Conservation (phyloP, 2,329 filamentous ascomycete genomes). For the Hypoxylon sp. region DNA sequence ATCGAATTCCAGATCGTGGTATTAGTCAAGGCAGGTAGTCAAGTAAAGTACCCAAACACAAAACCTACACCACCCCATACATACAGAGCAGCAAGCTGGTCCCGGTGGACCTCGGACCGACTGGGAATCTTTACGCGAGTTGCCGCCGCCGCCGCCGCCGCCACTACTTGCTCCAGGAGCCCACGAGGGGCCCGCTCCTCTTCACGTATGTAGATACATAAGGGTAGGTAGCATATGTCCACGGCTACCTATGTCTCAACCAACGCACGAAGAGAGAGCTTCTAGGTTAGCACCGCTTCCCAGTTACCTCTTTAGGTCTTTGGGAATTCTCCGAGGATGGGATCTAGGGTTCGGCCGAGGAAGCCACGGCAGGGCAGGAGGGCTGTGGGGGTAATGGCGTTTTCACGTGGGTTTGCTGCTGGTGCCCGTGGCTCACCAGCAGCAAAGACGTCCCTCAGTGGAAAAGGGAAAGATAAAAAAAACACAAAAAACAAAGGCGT, state of each 20-base stretch:
- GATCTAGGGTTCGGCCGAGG: slow-evolving; percentile 1
- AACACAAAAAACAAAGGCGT: too few species aligned
- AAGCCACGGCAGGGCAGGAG: background rate
- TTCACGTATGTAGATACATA: slow-evolving; percentile 9
- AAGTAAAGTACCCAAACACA: background rate
- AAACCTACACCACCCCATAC: background rate
- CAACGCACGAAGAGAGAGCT: background rate
- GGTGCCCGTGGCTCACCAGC: background rate
- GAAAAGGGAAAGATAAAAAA: too few species aligned
- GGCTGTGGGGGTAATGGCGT: slow-evolving; percentile 1
- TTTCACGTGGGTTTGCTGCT: slow-evolving; percentile 7
- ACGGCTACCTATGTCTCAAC: slow-evolving; percentile 5
- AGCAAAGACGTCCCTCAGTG: slow-evolving; percentile 2
- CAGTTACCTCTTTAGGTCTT: background rate
- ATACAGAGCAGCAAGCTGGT: background rate
- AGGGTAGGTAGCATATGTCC: too few species aligned
- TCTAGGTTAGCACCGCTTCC: slow-evolving; percentile 2
- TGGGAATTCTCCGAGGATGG: background rate
- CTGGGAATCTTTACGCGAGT: slow-evolving; percentile 19
- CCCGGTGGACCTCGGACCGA: slow-evolving; percentile 28
- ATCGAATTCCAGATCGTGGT: background rate
- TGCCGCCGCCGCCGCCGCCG: too few species aligned
- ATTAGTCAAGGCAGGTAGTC: background rate
- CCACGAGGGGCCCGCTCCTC: background rate
- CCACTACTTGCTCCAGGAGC: background rate